Base-by-base conservation (phyloP, 225 moss, liverwort and hornwort genomes). In the Bryum argenteum region DNA sequence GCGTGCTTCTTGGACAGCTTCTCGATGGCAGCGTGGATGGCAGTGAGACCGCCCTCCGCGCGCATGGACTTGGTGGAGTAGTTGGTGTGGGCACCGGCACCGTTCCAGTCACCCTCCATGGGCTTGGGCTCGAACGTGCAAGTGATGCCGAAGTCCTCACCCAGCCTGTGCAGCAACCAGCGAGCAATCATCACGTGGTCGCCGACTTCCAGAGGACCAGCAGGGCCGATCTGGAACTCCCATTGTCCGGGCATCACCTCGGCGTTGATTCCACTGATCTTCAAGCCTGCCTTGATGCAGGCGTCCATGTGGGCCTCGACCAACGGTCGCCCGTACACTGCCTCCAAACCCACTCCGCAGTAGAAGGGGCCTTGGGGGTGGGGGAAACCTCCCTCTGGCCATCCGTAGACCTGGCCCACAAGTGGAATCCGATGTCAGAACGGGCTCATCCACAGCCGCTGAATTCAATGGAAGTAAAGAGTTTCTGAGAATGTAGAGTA, bases 201-300 rank as follows among this genome's bases (percentile, higher is more conserved):
- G 10, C 96, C 96, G 1, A 88, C 86, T 65, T 96, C 84, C 67
- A 96, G 70, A 19, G 96, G 95, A 0, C 95, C 95, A 23, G 95
- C 86, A 3, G 93, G 95, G 5, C 95, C 95, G 48, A 96, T 96
- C 80, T 96, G 95, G 21, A 96, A 93, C 74, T 96, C 93, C 95
- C 95, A 96, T 22, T 96, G 95, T 1, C 95, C 93, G 1, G 95
- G 95, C 95, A 96, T 96, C 28, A 96, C 95, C 81, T 96, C 95
- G 4, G 95, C 95, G 45, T 96, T 96, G 74, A 96, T 90, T 1
- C 95, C 93, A 37, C 93, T 93, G 67, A 96, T 90, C 78, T 82
- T 87, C 78, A 96, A 50, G 1, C 93, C 95, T 0, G 91, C 89
- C 81, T 87, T 93, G 74, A 96, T 87, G 76, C 96, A 96, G 9